These are phyloP conservation scores for Talaromyces atroroseus DNA, from an alignment of 2,329 filamentous ascomycete species.

Conservation along the genomic window DNA sequence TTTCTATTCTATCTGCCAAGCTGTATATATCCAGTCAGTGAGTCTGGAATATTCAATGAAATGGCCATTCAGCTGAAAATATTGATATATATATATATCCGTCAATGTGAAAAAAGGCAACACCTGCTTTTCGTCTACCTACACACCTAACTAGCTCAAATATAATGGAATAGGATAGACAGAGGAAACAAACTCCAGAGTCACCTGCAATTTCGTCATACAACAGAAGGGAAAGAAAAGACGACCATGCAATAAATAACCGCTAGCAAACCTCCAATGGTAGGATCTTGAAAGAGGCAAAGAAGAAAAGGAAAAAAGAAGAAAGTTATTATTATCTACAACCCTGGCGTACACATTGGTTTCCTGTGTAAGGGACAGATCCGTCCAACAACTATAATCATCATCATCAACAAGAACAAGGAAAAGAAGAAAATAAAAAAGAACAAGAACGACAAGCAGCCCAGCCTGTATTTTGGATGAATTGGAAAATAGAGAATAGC, in stretches of 20 bases:
- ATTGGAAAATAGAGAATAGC: not conserved
- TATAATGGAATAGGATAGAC: not conserved
- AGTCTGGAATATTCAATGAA: not conserved
- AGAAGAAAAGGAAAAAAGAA: constrained; percentile 3
- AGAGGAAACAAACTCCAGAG: not conserved
- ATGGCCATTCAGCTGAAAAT: not conserved
- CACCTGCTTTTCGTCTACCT: not conserved
- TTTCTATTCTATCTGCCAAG: not conserved
- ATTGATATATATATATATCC: not conserved
- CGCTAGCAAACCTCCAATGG: not conserved
- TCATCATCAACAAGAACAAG: constrained; percentile 7
- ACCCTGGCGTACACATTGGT: constrained; percentile 11
- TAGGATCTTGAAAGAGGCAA: not conserved
- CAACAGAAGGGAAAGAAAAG: not conserved
- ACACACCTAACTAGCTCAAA: not conserved
- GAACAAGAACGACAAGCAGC: not conserved
- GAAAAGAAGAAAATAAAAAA: not conserved
- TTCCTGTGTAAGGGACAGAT: constrained; percentile 8
- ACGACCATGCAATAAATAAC: not conserved
- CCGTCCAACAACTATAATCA: constrained; percentile 8
- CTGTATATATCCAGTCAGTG: not conserved
- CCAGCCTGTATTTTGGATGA: not conserved
- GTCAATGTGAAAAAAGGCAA: not conserved
- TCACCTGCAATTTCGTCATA: not conserved
- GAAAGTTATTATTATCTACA: constrained; percentile 10